A percentile compares a stretch with the other conserved stretches of the same genome.
Evolutionary conservation across 106 monocot genomes (phyloP).

Genomic region (Dactylorhiza incarnata): DNA sequence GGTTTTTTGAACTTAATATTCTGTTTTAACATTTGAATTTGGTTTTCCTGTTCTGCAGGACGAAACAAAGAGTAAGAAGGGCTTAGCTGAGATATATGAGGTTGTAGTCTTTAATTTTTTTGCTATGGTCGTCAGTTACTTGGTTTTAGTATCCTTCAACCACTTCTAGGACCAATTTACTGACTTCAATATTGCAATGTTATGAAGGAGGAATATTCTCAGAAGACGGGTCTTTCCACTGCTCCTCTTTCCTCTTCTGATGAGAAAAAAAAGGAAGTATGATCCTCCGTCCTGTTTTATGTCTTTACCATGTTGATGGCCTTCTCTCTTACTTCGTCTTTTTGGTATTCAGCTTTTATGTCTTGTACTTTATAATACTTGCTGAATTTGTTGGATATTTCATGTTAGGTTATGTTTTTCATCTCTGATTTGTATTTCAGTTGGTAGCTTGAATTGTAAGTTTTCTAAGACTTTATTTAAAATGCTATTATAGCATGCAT

Average conservation of each 20-base stretch:
- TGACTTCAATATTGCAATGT: conserved; percentile 3
- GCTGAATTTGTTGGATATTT: background rate
- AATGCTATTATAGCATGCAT: background rate
- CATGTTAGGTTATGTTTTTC: background rate
- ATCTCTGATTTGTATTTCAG: background rate
- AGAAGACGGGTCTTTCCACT: conserved; percentile 50
- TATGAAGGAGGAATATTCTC: conserved; percentile 88
- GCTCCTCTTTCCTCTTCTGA: conserved; percentile 66
- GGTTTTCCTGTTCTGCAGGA: conserved; percentile 38
- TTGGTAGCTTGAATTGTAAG: no score
- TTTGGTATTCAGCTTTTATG: background rate
- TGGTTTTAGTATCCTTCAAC: background rate
- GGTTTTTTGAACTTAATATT: background rate
- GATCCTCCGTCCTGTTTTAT: background rate
- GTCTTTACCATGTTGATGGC: background rate
- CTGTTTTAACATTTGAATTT: background rate
- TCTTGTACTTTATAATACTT: background rate
- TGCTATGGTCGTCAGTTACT: background rate
- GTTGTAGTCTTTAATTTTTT: conserved; percentile 17
- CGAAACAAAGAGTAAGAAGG: conserved; percentile 91
- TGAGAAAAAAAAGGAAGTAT: conserved; percentile 76
- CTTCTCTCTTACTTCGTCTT: background rate
- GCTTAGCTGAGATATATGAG: conserved; percentile 96
- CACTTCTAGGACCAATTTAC: background rate
- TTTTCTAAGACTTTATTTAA: background rate